phyloP scores from a whole-genome alignment of 2,329 filamentous ascomycete species.

The Orbilia javanica region DNA sequence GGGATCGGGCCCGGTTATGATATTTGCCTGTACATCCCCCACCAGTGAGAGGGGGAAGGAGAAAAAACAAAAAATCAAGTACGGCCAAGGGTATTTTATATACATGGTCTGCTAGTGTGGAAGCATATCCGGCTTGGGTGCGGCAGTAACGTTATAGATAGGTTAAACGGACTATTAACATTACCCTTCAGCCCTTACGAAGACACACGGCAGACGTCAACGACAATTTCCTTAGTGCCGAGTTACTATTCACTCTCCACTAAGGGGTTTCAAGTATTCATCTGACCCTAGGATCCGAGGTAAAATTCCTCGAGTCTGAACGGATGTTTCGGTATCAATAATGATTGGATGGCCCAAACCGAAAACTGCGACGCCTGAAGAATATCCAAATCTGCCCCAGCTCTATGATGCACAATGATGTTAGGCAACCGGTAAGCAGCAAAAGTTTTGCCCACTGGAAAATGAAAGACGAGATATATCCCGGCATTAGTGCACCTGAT shows the following conservation, averaged over 20 bases:
- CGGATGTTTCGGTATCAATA: conserved; percentile 13
- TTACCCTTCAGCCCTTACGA: conserved; percentile 16
- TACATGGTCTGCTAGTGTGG: not conserved
- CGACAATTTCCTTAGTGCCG: conserved; percentile 10
- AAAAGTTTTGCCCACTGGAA: not conserved
- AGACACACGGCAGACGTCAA: conserved; percentile 7
- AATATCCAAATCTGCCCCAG: not conserved
- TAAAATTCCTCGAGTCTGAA: not conserved
- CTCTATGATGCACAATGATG: conserved; percentile 7
- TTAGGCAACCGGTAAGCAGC: conserved; percentile 22
- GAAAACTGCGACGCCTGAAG: not conserved
- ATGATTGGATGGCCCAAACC: conserved; percentile 6
- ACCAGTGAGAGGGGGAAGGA: not conserved
- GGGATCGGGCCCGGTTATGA: conserved; percentile 25
- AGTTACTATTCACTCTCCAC: not conserved
- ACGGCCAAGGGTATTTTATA: not conserved
- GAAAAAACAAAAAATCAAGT: not conserved
- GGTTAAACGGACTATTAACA: conserved; percentile 31
- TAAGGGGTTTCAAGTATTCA: not conserved
- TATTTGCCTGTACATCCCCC: conserved; percentile 15
- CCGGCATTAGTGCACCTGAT: conserved; percentile 2
- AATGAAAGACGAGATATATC: not conserved
- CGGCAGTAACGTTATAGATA: conserved; percentile 30
- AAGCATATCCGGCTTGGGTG: conserved; percentile 3
- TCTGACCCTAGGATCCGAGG: conserved; percentile 7